phyloP scores from a whole-genome alignment of 768 basidiomycete genomes.

The Rhodocollybia butyracea region DNA sequence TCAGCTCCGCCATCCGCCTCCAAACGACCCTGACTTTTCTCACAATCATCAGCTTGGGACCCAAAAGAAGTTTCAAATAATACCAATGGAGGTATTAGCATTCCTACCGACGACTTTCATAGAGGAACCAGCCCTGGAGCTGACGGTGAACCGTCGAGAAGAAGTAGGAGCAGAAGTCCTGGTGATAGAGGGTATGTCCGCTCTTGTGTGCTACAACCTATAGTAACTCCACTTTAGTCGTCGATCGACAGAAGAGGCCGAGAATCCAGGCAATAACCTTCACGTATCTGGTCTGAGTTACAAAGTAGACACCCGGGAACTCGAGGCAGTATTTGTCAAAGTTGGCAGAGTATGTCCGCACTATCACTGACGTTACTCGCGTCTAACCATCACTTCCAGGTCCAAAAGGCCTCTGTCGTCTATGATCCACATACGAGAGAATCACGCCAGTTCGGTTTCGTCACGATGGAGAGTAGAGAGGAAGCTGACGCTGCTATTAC shows the following conservation, averaged over 20 bases:
- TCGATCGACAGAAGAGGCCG: constrained; percentile 36
- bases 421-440: constrained; percentile 70
- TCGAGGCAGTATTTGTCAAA: constrained; percentile 87
- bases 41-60: constrained; percentile 69
- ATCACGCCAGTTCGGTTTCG: constrained; percentile 65
- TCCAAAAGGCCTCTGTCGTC: constrained; percentile 69
- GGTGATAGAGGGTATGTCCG: constrained; percentile 54
- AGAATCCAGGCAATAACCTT: constrained; percentile 67
- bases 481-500: constrained; percentile 92
- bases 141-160: constrained; percentile 54
- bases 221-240: constrained; percentile 14
- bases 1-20: not conserved
- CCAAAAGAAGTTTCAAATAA: constrained; percentile 50
- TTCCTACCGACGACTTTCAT: constrained; percentile 54
- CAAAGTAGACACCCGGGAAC: constrained; percentile 73
- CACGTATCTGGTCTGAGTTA: constrained; percentile 59
- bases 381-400: constrained; percentile 35
- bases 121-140: constrained; percentile 39
- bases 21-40: constrained; percentile 24
- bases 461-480: constrained; percentile 76
- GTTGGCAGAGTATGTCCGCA: constrained; percentile 70
- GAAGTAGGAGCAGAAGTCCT: constrained; percentile 81
- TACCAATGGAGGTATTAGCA: constrained; percentile 61
- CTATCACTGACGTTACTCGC: not conserved
- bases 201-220: constrained; percentile 10